Conservation (phyloP, 1,284 basidiomycete species). For the Leccinum ambiguum region DNA sequence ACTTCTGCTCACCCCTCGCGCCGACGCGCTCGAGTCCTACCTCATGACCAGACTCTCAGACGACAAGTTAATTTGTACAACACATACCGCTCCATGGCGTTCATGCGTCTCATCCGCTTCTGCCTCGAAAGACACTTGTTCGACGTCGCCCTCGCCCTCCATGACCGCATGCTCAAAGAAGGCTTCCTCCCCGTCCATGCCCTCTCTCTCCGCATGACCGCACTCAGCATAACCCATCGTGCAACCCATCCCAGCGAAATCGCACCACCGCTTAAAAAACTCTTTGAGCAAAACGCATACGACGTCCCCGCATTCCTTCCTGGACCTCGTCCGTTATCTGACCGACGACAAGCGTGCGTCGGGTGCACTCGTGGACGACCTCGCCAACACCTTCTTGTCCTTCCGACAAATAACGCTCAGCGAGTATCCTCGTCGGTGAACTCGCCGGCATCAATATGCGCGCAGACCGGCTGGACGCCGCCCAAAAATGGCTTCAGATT, state of each 20-base stretch:
- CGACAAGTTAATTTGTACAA: slow-evolving; percentile 25
- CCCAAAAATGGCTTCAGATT: slow-evolving; percentile 34
- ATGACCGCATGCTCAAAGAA: slow-evolving; percentile 42
- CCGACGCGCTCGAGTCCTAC: slow-evolving; percentile 21
- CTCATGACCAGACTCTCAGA: slow-evolving; percentile 28
- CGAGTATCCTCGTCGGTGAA: slow-evolving; percentile 36
- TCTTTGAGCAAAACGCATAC: slow-evolving; percentile 36
- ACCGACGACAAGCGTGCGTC: slow-evolving; percentile 28
- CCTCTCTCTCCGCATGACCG: slow-evolving; percentile 42
- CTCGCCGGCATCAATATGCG: slow-evolving; percentile 39
- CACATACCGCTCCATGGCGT: slow-evolving; percentile 28
- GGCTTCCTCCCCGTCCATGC: slow-evolving; percentile 37
- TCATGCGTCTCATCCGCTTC: slow-evolving; percentile 29
- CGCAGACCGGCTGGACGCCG: slow-evolving; percentile 35
- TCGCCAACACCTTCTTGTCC: slow-evolving; percentile 38
- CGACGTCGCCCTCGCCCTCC: slow-evolving; percentile 38
- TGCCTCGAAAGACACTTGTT: slow-evolving; percentile 32
- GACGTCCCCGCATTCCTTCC: slow-evolving; percentile 41
- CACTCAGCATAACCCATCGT: slow-evolving; percentile 29
- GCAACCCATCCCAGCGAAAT: slow-evolving; percentile 23
- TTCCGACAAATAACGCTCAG: slow-evolving; percentile 34
- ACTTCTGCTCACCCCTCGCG: slow-evolving; percentile 24
- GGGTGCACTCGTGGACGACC: slow-evolving; percentile 32
- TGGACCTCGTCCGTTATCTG: slow-evolving; percentile 39
- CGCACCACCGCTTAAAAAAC: slow-evolving; percentile 22